Conservation (phyloP, 495 filamentous ascomycete genomes). For the Delitschia confertaspora region DNA sequence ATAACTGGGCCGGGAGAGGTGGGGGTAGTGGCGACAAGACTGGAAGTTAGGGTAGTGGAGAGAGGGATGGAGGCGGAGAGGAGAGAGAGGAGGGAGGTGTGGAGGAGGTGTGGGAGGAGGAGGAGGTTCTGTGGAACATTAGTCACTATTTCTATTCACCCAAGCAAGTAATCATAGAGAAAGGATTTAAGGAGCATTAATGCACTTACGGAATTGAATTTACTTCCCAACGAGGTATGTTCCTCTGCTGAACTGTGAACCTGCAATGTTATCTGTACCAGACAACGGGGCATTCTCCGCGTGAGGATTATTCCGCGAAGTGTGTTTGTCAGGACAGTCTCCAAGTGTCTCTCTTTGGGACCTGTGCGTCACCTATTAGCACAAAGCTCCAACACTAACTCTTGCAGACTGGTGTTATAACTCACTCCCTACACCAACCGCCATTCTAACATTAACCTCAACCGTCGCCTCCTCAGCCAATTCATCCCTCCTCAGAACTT, state of each 20-base stretch:
- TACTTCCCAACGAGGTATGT: slow-evolving; percentile 4
- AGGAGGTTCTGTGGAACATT: slow-evolving; percentile 51
- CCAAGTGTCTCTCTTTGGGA: slow-evolving; percentile 60
- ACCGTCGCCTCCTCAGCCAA: slow-evolving; percentile 81
- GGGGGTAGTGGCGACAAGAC: slow-evolving; percentile 45
- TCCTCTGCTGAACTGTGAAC: slow-evolving; percentile 52
- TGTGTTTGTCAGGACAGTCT: slow-evolving; percentile 59
- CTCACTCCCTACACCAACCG: slow-evolving; percentile 72
- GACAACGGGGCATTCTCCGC: slow-evolving; percentile 56
- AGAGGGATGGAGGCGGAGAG: slow-evolving; percentile 69
- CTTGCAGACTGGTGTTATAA: slow-evolving; percentile 33
- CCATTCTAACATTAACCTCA: slow-evolving; percentile 83
- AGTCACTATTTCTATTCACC: not conserved
- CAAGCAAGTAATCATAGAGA: not conserved
- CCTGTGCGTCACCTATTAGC: slow-evolving; percentile 44
- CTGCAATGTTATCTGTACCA: slow-evolving; percentile 66
- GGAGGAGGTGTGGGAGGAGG: slow-evolving; percentile 64
- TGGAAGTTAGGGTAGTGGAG: slow-evolving; percentile 57
- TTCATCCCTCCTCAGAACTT: slow-evolving; percentile 78
- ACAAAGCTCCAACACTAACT: slow-evolving; percentile 30
- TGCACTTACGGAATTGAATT: too few species aligned
- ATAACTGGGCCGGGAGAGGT: too few species aligned
- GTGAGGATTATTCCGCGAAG: slow-evolving; percentile 60
- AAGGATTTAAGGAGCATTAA: slow-evolving; percentile 10
- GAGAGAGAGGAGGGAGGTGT: slow-evolving; percentile 63